These are phyloP conservation scores for Colletotrichum euphorbiae DNA, from an alignment of 2,329 filamentous ascomycete genomes.

Conservation along the genomic window DNA sequence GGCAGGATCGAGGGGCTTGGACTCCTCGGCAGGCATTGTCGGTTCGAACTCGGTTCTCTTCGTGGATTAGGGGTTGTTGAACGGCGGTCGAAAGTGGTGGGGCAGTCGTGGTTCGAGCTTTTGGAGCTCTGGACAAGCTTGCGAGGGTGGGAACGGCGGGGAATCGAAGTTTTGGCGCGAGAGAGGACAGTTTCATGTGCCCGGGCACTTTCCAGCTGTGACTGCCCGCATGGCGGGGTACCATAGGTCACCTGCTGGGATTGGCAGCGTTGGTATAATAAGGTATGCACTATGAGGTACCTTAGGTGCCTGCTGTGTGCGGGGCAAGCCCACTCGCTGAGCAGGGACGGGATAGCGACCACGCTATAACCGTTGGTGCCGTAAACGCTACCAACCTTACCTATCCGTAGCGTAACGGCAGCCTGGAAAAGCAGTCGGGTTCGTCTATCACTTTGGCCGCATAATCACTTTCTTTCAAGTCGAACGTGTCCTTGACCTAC, in stretches of 20 bases:
- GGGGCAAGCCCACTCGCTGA: too few relatives aligned
- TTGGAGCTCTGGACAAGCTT: conserved; percentile 38
- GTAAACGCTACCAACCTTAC: too few relatives aligned
- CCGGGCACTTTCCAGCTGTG: conserved; percentile 19
- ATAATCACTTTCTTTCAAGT: too few relatives aligned
- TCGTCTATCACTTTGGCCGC: too few relatives aligned
- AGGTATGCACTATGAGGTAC: too few relatives aligned
- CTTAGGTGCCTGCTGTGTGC: background rate
- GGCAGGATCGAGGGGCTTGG: conserved; percentile 69
- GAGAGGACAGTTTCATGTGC: conserved; percentile 39
- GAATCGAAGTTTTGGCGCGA: conserved; percentile 36
- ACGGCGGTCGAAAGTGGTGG: background rate
- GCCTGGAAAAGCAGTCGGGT: too few relatives aligned
- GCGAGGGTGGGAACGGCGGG: conserved; percentile 34
- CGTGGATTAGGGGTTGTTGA: background rate
- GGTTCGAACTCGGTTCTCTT: conserved; percentile 24
- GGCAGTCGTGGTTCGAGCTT: conserved; percentile 34
- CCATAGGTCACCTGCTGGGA: background rate
- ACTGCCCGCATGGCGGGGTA: conserved; percentile 33
- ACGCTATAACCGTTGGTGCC: too few relatives aligned
- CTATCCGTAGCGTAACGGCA: too few relatives aligned
- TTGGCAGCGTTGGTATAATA: background rate
- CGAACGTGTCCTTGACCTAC: too few relatives aligned
- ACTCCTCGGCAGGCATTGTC: conserved; percentile 67
- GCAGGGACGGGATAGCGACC: too few relatives aligned